Evolutionary conservation across 352 stramenopile species (phyloP), one percentile per base, ranked within the genome.

Genomic region (Globisporangium alternatum): DNA sequence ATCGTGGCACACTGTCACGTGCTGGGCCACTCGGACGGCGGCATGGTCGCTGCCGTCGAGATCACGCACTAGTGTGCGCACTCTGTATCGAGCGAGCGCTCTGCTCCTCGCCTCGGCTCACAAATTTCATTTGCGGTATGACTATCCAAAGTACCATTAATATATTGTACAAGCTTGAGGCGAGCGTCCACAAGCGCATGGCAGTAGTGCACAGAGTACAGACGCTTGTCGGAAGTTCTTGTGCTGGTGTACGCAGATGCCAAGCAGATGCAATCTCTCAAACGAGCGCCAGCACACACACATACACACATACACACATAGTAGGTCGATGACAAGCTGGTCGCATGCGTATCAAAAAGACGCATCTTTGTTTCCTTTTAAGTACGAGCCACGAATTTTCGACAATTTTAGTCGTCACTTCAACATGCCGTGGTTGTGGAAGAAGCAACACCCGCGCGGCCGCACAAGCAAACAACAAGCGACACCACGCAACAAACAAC

Each of bases 1-100:
- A 66, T 88, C 28, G 70, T 88, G 5, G 85, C 88, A 0, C 86
- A 96, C 53, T 96, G 88, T 54, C 88, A 96, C 59, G 82, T 93
- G 8, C 75, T 92, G 1, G 80, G 77, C 10, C 88, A 96, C 62
- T 91, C 84, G 19, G 88, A 96, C 53, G 82, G 79, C 0, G 88
- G 86, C 41, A 96, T 96, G 87, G 74, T 91, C 5, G 76, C 81
- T 5, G 71, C 61, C 0, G 73, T 91, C 15, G 70, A 80, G 9
- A 91, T 91, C 70, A 60, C 78, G 22, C 64, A 58, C 28, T 64
- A 62, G n/a, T 55, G 12, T n/a, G n/a, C n/a, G n/a, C n/a, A n/a
- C n/a, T n/a, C n/a, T n/a, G n/a, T n/a, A n/a, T n/a, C n/a, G n/a
- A n/a, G n/a, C n/a, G n/a, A n/a, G n/a, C n/a, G n/a, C n/a, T 53